Base-by-base conservation (phyloP, 129 eudicot species). In the Artemisia tridentata region DNA sequence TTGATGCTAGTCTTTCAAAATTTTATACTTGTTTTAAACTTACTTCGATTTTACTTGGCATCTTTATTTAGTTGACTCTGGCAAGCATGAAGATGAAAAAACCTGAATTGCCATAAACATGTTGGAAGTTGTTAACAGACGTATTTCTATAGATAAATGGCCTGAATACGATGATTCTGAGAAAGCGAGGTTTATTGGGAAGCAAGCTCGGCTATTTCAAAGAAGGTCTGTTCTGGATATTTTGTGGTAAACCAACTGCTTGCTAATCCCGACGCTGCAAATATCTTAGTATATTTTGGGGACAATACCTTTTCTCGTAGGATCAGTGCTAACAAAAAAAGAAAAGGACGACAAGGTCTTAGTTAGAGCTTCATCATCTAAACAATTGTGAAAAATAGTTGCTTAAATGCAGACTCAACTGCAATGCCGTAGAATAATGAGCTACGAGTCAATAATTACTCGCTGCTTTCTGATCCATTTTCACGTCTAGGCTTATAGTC, bases 11-110 rank as follows among this genome's bases (percentile, higher is more conserved):
- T 31, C 8, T 6, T 6, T 31, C 5, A 31, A 31, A 34, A 34
- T 5, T 5, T 6, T 5, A 1, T 34, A 6, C 41, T 34, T 34
- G 41, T 34, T 34, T 34, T 34, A 34, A 34, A 34, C 41, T 34
- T 31, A 31, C n/a, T n/a, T 0, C 8, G 41, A 34, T 12, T 16
- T 71, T 54, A 56, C 14, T 68, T 19, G 11, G 17, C 47, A 3
- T 25, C 63, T 29, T 63, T 49, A 8, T 72, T 73, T 91, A 92
- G 98, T 80, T 92, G 23, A 89, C 98, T 1, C 91, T 87, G 71
- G 95, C 95, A 38, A 81, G 92, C 85, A 89, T 92, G 71, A 89
- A 92, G 84, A 85, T 92, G 98, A 87, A 89, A 11, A 82, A 92
- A 71, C 95, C 87, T 0, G 95, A 85, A 71, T 85, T 92, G 96